Base-by-base conservation (phyloP, 2,329 filamentous ascomycete genomes). In the Cladosporium sp. region DNA sequence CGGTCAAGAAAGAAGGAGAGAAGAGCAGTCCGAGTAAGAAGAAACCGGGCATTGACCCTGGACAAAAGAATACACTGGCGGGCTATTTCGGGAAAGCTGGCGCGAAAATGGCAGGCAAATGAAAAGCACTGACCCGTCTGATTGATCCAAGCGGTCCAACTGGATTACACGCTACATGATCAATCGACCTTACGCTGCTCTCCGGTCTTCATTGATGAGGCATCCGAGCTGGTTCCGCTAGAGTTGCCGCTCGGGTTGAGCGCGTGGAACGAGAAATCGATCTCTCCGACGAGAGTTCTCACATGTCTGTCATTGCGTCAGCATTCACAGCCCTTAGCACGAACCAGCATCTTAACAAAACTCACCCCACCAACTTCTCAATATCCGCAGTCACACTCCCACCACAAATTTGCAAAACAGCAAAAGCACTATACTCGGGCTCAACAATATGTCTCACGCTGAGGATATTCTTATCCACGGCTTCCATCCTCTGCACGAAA, bases 371-470 rank as follows among this genome's bases (percentile, higher is more conserved):
- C 61, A 91, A 71, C 62, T 81, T 81, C 63, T 84, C 81, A 39
- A 90, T 72, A 72, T 91, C 88, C 65, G 86, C 86, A 59, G 82
- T 82, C 39, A 91, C 82, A 59, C 89, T 84, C 57, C 83, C 78
- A 60, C 84, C 88, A 65, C 86, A 86, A 42, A 91, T 85, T 67
- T 90, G 87, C 66, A 90, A 76, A 14, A 90, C 86, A 0, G 88
- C 87, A 74, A 90, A 91, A 55, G 88, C 87, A 8, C 84, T 83
- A 72, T 89, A 90, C 0, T 88, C 88, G 0, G 86, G 85, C 70
- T 90, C 85, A 3, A 60, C 66, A 11, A 67, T 64, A 51, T 90
- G 86, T 60, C 78, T 71, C 2, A 88, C 73, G 63, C 82, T 83
- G 22, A 90, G 70, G 12, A 90, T 84, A 52, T 83, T 81, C 1